Evolutionary conservation across 108 stramenopile species (phyloP), one percentile per base, ranked within the genome.

Genomic region (Discostella pseudostelligera): DNA sequence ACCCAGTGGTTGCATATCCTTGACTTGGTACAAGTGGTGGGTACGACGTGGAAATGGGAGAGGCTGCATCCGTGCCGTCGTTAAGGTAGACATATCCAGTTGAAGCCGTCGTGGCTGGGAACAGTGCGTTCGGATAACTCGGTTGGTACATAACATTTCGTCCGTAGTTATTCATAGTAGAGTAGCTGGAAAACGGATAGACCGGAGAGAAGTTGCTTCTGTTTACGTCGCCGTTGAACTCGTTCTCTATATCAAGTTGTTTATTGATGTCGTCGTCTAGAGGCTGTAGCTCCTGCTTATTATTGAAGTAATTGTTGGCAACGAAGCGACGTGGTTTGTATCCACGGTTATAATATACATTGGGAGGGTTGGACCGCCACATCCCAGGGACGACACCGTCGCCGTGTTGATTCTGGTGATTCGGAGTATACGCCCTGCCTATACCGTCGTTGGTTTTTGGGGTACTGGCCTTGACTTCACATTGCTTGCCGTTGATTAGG

Each of bases 401-500:
- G 9, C 46, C 16, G 17, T 20, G 14, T 8, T 24, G 8, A 13
- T 26, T 3, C 7, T 26, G 24, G 3, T 8, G 53, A 4, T 29
- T 16, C 14, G 29, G 53, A 12, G n/a, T n/a, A n/a, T 53, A 14
- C 24, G 24, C 14, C 24, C 24, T 11, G n/a, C 8, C 36, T 4
- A 36, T 16, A 37, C 13, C 59, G 12, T 49, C 59, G 25, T 54
- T 49, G 20, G 57, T 64, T 46, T 82, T 83, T 13, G 85, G 85
- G 44, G 81, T 69, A 4, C 78, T 70, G 20, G 81, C 72, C 65
- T 88, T 88, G 28, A 88, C 59, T 65, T 88, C 87, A 36, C 84
- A 83, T 2, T 59, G 39, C 54, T 88, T 88, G 12, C 80, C 81
- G 55, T 76, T 69, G 67, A 88, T 88, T 20, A 55, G 58, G 22